Percentiles rank a stretch among this genome's conserved stretches.
These are phyloP conservation scores for Leptomonas seymouri DNA, from an alignment of 208 protist species.

Conservation along the genomic window DNA sequence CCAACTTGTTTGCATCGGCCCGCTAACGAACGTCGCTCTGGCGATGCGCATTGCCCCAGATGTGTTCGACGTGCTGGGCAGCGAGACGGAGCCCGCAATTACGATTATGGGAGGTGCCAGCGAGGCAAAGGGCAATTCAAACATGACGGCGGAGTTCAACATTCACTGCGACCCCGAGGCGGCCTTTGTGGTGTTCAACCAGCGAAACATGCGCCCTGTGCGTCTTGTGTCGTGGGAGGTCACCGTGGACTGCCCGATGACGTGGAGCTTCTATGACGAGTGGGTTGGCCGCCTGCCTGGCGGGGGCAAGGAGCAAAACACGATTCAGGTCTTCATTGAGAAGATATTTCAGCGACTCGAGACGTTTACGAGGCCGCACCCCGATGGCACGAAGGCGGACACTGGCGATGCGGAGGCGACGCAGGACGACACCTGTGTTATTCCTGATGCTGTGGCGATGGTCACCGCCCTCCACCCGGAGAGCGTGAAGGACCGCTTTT, in stretches of 20 bases:
- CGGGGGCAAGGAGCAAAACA: conserved; percentile 39
- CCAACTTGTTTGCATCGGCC: conserved; percentile 73
- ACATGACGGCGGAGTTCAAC: conserved; percentile 85
- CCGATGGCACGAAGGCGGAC: conserved; percentile 69
- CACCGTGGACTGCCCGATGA: conserved; percentile 80
- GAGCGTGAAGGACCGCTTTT: conserved; percentile 57
- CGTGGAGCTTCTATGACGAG: conserved; percentile 73
- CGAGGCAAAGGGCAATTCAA: conserved; percentile 84
- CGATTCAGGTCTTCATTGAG: conserved; percentile 67
- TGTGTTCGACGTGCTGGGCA: conserved; percentile 64
- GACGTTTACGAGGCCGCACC: conserved; percentile 64
- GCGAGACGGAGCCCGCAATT: conserved; percentile 66
- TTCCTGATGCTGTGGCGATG: conserved; percentile 82
- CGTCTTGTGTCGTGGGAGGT: conserved; percentile 76
- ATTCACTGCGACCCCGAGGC: conserved; percentile 88
- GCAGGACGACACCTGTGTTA: conserved; percentile 83
- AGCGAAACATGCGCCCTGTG: conserved; percentile 54
- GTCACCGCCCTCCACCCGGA: conserved; percentile 58
- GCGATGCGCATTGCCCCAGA: conserved; percentile 65
- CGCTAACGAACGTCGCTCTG: conserved; percentile 80
- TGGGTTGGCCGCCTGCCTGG: conserved; percentile 46
- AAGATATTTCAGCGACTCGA: conserved; percentile 77
- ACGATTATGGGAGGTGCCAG: conserved; percentile 75
- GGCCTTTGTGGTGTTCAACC: conserved; percentile 77
- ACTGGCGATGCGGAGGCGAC: conserved; percentile 75